Evolutionary conservation across 2,329 filamentous ascomycete genomes (phyloP), one percentile per base, ranked within the genome.

Genomic region (Dactylellina drechsleri): DNA sequence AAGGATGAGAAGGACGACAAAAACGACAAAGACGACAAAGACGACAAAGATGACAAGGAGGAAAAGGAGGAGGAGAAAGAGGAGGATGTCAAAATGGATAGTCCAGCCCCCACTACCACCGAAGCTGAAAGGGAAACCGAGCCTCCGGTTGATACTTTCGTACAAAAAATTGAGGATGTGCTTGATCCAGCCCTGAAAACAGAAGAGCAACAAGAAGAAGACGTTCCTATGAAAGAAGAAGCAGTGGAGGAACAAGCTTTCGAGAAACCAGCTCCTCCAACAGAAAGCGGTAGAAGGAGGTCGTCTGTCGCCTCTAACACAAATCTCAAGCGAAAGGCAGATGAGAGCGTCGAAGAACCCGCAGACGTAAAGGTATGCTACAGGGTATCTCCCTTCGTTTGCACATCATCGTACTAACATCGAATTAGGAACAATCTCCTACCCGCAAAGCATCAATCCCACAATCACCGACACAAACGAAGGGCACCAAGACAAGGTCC

Each of bases 11-110:
- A 36, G 31, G 10, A 36, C 31, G 23, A 23, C 23, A 23, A 36
- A 10, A 5, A 36, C 1, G 31, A 36, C 31, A 57, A n/a, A 18
- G 28, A 8, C 20, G 49, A 26, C 36, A 57, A 18, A 18, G 52
- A 56, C 20, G 31, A 23, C 41, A 66, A 20, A 43, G 68, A 76
- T 41, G 31, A 36, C 31, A 36, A 20, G 49, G 68, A 76, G 49
- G 31, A 36, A 7, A 36, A 36, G 1, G 31, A 76, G 84, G 59
- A 77, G 81, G 6, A 83, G 83, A 77, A 86, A 85, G 56, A 74
- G n/a, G 66, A 81, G 77, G 77, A 82, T 47, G 57, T 31, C 3
- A 74, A 53, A 50, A 67, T 66, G 70, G 62, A 74, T 13, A 74
- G 70, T n/a, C 70, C 70, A n/a, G 77, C 77, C 57, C 52, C 59